A percentile compares a stretch with the other conserved stretches of the same genome.
Evolutionary conservation across 192 early-diverging fungal genomes (phyloP).

Genomic region (Rhizoclosmatium globosum): DNA sequence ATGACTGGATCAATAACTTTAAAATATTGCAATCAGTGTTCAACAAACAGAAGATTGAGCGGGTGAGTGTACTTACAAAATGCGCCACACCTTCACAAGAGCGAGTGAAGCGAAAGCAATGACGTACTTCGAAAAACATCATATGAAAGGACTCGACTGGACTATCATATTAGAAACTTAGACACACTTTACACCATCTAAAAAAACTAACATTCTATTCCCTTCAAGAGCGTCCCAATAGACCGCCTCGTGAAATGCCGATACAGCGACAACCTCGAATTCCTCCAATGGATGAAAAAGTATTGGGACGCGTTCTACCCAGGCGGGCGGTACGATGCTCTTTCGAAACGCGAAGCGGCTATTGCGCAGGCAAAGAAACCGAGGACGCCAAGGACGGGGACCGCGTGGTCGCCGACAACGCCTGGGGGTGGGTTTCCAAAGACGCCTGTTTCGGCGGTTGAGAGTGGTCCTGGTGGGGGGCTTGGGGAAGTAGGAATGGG

Average conservation of each 20-base stretch:
- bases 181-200: background rate
- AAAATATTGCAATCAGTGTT: conserved; percentile 87
- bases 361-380: background rate
- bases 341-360: conserved; percentile 57
- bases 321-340: conserved; percentile 78
- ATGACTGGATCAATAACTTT: conserved; percentile 88
- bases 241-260: conserved; percentile 86
- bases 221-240: conserved; percentile 73
- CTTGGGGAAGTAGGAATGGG: background rate
- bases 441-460: background rate
- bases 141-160: background rate
- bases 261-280: conserved; percentile 94
- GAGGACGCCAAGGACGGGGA: background rate
- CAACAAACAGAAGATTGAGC: conserved; percentile 81
- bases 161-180: background rate
- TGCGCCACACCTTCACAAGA: background rate
- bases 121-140: background rate
- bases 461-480: background rate
- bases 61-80: conserved; percentile 53
- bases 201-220: background rate
- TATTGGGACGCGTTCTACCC: conserved; percentile 86
- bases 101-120: no score
- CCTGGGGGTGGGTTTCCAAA: background rate
- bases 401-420: background rate
- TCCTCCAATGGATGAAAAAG: conserved; percentile 89